These are phyloP conservation scores for Trichoderma parareesei DNA, from an alignment of 495 filamentous ascomycete species.

Conservation along the genomic window DNA sequence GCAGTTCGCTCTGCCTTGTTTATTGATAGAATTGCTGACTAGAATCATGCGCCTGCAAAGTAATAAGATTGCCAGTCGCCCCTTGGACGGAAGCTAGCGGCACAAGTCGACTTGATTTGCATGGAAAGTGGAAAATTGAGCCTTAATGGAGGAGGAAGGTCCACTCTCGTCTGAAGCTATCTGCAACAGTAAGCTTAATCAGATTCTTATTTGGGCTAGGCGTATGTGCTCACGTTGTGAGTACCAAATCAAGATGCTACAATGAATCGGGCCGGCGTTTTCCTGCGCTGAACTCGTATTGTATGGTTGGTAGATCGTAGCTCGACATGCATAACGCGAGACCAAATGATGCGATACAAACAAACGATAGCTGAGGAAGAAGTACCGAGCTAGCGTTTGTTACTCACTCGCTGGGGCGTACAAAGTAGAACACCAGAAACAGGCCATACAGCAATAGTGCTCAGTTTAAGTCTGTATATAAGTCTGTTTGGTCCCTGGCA, in stretches of 20 bases:
- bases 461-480: background rate
- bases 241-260: background rate
- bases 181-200: conserved; percentile 1
- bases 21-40: no score
- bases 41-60: no score
- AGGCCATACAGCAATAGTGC: background rate
- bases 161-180: background rate
- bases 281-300: no score
- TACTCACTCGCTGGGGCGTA: background rate
- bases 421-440: background rate
- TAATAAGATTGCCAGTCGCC: no score
- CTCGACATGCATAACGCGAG: background rate
- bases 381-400: background rate
- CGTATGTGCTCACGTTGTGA: background rate
- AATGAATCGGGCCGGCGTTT: background rate
- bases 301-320: background rate
- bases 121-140: background rate
- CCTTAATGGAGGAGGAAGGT: background rate
- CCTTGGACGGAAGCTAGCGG: no score
- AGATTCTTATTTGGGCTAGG: conserved; percentile 6
- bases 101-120: no score
- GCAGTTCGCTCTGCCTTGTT: no score
- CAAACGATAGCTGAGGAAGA: background rate
- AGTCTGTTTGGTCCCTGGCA: background rate
- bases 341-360: background rate